Conservation (phyloP, 2,329 filamentous ascomycete genomes). For the Aspergillus tubingensis region DNA sequence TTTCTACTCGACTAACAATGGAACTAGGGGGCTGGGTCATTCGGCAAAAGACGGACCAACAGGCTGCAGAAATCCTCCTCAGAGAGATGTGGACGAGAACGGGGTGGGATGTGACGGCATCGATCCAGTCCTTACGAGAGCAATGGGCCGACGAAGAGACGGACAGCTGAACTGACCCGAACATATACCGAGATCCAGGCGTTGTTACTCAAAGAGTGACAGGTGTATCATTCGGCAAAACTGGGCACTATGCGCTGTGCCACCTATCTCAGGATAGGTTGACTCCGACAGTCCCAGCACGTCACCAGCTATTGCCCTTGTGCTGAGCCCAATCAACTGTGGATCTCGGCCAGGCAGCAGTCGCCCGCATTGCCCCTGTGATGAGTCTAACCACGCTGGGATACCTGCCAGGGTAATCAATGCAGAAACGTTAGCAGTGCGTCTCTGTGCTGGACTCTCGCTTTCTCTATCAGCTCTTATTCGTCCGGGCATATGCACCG, state of each 20-base stretch:
- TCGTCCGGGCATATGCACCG: not conserved
- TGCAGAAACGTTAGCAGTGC: not conserved
- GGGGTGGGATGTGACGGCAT: slow-evolving; percentile 29
- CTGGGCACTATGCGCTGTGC: too few relatives aligned
- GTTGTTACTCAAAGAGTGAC: not conserved
- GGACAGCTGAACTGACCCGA: slow-evolving; percentile 1
- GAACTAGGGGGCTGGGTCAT: slow-evolving; percentile 30
- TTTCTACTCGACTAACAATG: not conserved
- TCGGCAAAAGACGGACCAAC: slow-evolving; percentile 26
- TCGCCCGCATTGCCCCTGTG: too few relatives aligned
- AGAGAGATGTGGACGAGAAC: slow-evolving; percentile 26
- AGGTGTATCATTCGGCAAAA: not conserved
- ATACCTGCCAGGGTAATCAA: not conserved
- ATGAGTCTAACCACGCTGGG: not conserved
- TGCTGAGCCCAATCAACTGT: too few relatives aligned
- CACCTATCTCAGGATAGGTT: too few relatives aligned
- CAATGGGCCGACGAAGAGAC: slow-evolving; percentile 26
- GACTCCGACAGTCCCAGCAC: too few relatives aligned
- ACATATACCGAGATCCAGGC: not conserved
- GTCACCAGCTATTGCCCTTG: too few relatives aligned
- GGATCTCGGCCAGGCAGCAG: too few relatives aligned
- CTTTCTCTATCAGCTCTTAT: not conserved
- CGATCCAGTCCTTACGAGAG: slow-evolving; percentile 23
- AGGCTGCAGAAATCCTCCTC: slow-evolving; percentile 26
- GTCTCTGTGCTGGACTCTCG: not conserved